Percentiles rank a stretch among this genome's conserved stretches.
Evolutionary conservation across 2,329 filamentous ascomycete species (phyloP).

Genomic region (Calonectria henricotiae): DNA sequence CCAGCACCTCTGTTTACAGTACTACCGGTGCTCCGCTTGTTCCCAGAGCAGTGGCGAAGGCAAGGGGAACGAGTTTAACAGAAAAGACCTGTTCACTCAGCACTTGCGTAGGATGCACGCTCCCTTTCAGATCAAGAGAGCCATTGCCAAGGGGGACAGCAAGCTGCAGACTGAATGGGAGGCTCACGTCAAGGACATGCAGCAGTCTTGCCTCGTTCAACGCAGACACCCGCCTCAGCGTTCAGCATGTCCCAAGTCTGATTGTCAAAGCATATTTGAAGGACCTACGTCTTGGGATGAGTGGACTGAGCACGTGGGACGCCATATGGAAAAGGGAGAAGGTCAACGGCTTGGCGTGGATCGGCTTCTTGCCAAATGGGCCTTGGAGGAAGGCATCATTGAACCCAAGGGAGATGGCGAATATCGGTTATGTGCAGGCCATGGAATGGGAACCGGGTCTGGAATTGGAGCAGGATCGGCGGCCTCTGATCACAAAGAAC

Average conservation of each 20-base stretch:
- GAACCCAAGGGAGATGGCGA: constrained; percentile 71
- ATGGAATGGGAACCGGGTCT: constrained; percentile 48
- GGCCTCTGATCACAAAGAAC: constrained; percentile 51
- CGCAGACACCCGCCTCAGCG: constrained; percentile 79
- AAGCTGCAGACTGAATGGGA: constrained; percentile 77
- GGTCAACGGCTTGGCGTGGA: constrained; percentile 73
- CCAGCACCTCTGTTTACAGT: constrained; percentile 84
- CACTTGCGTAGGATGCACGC: constrained; percentile 96
- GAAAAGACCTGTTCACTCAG: constrained; percentile 96
- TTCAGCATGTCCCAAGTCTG: constrained; percentile 80
- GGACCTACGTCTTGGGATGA: constrained; percentile 87
- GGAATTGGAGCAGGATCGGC: constrained; percentile 42
- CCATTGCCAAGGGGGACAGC: constrained; percentile 71
- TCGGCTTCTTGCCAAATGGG: constrained; percentile 73
- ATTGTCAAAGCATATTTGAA: constrained; percentile 81
- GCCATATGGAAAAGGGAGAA: constrained; percentile 87
- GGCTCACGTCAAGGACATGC: constrained; percentile 78
- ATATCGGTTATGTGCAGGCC: constrained; percentile 66
- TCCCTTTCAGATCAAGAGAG: constrained; percentile 75
- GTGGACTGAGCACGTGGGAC: constrained; percentile 92
- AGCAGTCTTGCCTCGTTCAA: constrained; percentile 80
- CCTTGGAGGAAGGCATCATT: constrained; percentile 76
- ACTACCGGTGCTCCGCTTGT: constrained; percentile 77
- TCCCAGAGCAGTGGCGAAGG: constrained; percentile 70
- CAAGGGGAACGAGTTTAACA: constrained; percentile 84